Base-by-base conservation (phyloP, 2,329 filamentous ascomycete genomes). In the Colletotrichum horii region DNA sequence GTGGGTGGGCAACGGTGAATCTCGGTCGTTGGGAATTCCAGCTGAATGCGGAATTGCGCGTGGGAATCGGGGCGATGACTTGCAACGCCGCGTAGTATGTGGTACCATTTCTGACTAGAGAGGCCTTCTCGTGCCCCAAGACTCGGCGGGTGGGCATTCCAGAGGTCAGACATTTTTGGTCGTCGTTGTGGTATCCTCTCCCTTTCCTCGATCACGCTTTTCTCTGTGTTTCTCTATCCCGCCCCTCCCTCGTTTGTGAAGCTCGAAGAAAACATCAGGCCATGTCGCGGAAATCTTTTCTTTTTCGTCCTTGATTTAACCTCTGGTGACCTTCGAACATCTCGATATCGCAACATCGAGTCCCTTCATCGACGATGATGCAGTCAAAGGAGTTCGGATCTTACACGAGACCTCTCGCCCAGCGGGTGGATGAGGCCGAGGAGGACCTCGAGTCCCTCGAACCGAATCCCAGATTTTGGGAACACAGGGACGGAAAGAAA, bases 341-440 rank as follows among this genome's bases (percentile, higher is more conserved):
- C 43, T 52, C 43, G 36, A 36, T 61, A 15, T 26, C 34, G 36
- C 34, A 22, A 26, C 16, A 22, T 15, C 26, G 15, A 30, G 15
- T 28, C 38, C 71, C 6, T 64, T 64, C 24, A 68, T 66, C 72
- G 77, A 73, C 66, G 72, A 79, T 64, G 62, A 78, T 77, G 77
- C 66, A 75, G 36, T 43, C 75, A 55, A 76, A 77, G 26, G 68
- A 71, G 15, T 65, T 62, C 4, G 65, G 48, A 22, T 52, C 66
- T 2, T 62, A 72, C 38, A 65, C 62, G 9, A 71, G 30, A 22
- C 77, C 73, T 30, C 61, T 78, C 61, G 77, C 77, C 16, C 70
- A 76, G 38, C 70, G 74, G 2, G 60, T 72, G 28, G 76, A 78
- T 30, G 77, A 78, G n/a, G 74, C 78, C 15, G 77, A 78, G 24